phyloP scores from a whole-genome alignment of 164 flowering plant genomes.

The Nelumbo lutea region DNA sequence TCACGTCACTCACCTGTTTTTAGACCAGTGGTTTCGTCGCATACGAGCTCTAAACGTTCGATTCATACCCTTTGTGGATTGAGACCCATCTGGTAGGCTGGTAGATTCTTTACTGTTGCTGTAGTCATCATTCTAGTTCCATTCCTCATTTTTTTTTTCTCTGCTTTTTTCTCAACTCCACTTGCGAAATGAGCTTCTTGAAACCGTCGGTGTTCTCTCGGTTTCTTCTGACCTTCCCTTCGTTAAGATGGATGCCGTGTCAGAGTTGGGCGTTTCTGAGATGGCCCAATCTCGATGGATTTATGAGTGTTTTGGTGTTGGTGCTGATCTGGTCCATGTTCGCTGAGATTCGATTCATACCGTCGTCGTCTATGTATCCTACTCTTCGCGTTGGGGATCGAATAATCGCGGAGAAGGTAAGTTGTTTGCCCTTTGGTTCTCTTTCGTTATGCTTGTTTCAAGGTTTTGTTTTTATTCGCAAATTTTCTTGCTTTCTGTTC shows the following conservation, averaged over 20 bases:
- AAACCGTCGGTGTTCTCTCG: constrained; percentile 22
- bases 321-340: constrained; percentile 28
- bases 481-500: background rate
- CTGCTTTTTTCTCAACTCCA: background rate
- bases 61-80: constrained; percentile 18
- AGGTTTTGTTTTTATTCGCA: background rate
- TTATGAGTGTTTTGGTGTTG: constrained; percentile 26
- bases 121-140: background rate
- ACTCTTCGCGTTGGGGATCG: constrained; percentile 42
- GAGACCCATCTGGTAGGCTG: background rate
- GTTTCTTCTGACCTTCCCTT: constrained; percentile 12
- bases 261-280: constrained; percentile 33
- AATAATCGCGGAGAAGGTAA: constrained; percentile 24
- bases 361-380: constrained; percentile 47
- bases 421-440: background rate
- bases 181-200: constrained; percentile 28
- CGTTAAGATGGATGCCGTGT: constrained; percentile 37
- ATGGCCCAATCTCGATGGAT: constrained; percentile 31
- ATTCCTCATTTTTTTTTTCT: background rate
- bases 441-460: background rate
- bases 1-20: constrained; percentile 5
- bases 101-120: background rate
- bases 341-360: constrained; percentile 35
- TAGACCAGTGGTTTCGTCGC: constrained; percentile 15
- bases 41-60: constrained; percentile 16